phyloP scores from a whole-genome alignment of 768 basidiomycete species.

The Lactifluus piperatus region DNA sequence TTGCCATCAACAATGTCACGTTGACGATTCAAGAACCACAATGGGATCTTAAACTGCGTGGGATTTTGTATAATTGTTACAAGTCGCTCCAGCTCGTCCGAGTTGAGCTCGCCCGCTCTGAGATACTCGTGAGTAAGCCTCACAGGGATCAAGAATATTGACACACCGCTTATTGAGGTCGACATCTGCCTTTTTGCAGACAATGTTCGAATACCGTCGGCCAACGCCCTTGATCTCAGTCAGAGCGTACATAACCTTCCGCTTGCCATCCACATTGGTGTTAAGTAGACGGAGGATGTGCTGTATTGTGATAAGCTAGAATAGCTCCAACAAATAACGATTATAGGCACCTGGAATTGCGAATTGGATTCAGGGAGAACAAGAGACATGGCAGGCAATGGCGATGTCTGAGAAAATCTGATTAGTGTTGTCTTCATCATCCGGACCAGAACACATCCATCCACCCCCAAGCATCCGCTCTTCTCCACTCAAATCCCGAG shows the following conservation, averaged over 20 bases:
- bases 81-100: conserved; percentile 97
- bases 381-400: conserved; percentile 70
- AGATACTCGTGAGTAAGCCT: background rate
- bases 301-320: conserved; percentile 33
- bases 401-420: background rate
- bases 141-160: background rate
- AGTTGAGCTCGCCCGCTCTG: conserved; percentile 98
- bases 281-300: conserved; percentile 99
- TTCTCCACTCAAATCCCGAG: background rate
- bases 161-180: conserved; percentile 96
- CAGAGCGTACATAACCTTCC: conserved; percentile 98
- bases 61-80: conserved; percentile 99
- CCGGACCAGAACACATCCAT: conserved; percentile 11
- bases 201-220: conserved; percentile 95
- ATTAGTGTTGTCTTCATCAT: conserved; percentile 14
- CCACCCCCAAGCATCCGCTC: conserved; percentile 7
- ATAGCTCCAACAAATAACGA: background rate
- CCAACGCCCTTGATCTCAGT: conserved; percentile 99
- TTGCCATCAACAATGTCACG: conserved; percentile 97
- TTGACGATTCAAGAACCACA: conserved; percentile 99
- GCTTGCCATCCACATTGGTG: conserved; percentile 99
- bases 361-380: conserved; percentile 92
- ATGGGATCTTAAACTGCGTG: conserved; percentile 98
- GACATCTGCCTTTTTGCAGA: conserved; percentile 99
- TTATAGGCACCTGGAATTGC: conserved; percentile 75